phyloP scores from a whole-genome alignment of 2,329 filamentous ascomycete species.

The Zelopaecilomyces penicillatus region DNA sequence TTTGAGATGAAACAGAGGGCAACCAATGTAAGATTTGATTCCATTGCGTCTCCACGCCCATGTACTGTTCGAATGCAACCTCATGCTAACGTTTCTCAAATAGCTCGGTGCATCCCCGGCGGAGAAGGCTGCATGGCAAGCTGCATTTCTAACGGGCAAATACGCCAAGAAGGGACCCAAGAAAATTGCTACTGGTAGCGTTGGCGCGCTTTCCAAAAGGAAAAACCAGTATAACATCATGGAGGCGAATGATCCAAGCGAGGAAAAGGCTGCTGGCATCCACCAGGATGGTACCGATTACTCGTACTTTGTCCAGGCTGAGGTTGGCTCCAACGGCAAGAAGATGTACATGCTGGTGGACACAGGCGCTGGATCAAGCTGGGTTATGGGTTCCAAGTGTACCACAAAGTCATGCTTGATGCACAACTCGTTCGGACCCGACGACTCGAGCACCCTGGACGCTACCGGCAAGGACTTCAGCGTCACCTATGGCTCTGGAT shows the following conservation, averaged over 20 bases:
- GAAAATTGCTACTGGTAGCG: neutral
- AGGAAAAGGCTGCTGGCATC: conserved; percentile 44
- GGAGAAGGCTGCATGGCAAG: conserved; percentile 27
- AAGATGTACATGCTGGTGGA: conserved; percentile 55
- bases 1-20: conserved; percentile 34
- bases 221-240: conserved; percentile 40
- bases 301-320: conserved; percentile 54
- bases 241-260: conserved; percentile 35
- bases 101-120: conserved; percentile 18
- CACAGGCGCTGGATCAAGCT: conserved; percentile 64
- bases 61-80: no score
- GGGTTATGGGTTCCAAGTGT: conserved; percentile 73
- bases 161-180: conserved; percentile 3
- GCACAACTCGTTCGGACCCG: conserved; percentile 62
- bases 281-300: conserved; percentile 58
- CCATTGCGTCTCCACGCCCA: neutral
- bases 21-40: conserved; percentile 16
- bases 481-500: conserved; percentile 70
- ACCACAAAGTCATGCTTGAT: conserved; percentile 53
- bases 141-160: conserved; percentile 10
- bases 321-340: conserved; percentile 46
- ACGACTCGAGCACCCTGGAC: conserved; percentile 57
- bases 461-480: conserved; percentile 46
- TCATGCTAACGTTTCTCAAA: neutral
- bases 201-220: conserved; percentile 23